Conservation (phyloP, 2,329 filamentous ascomycete species). For the Neobulgaria alba region DNA sequence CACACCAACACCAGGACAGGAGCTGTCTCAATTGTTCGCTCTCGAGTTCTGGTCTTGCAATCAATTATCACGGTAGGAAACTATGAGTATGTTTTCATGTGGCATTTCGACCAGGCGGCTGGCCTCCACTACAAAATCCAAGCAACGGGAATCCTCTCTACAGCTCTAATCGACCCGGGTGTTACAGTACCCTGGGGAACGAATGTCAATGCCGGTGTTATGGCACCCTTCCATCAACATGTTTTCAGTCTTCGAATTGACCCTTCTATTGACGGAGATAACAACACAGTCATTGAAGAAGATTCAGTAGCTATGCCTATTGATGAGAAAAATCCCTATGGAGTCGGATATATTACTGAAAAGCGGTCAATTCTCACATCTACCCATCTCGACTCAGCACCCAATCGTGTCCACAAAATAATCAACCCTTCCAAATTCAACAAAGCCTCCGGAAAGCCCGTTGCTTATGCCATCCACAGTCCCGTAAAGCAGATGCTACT, state of each 20-base stretch:
- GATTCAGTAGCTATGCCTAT: conserved; percentile 40
- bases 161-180: conserved; percentile 45
- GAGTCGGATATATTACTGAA: conserved; percentile 40
- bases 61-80: conserved; percentile 48
- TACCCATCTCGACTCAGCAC: conserved; percentile 35
- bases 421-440: conserved; percentile 72
- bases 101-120: conserved; percentile 54
- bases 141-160: conserved; percentile 54
- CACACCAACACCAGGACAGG: conserved; percentile 49
- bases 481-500: conserved; percentile 69
- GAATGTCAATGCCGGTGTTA: conserved; percentile 50
- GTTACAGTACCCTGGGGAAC: conserved; percentile 47
- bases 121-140: conserved; percentile 54
- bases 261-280: conserved; percentile 45
- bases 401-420: conserved; percentile 75
- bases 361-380: conserved; percentile 24
- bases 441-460: conserved; percentile 73
- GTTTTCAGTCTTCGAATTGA: conserved; percentile 48
- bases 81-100: conserved; percentile 51
- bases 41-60: conserved; percentile 21
- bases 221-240: conserved; percentile 52
- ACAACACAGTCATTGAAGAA: conserved; percentile 45
- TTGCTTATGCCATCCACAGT: conserved; percentile 79
- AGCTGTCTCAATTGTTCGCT: conserved; percentile 17
- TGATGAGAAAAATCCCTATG: conserved; percentile 41